These are phyloP conservation scores for Scytalidium lignicola DNA, from an alignment of 2,329 filamentous ascomycete genomes.

Conservation along the genomic window DNA sequence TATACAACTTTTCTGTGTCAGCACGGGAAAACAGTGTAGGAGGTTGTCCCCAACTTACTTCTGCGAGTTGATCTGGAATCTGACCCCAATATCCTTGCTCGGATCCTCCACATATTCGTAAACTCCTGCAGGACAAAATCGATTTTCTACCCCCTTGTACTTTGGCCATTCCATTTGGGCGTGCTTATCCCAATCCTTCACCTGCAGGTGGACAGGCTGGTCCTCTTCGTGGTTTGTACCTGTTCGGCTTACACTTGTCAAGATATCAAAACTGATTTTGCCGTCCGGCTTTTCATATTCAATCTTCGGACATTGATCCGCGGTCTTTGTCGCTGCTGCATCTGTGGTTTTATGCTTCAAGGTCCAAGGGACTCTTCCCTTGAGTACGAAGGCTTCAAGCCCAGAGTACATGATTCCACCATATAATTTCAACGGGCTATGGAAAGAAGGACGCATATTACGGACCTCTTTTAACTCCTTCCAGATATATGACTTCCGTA, in stretches of 20 bases:
- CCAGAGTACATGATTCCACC: slow-evolving; percentile 92
- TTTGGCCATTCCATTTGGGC: slow-evolving; percentile 75
- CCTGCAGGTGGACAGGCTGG: slow-evolving; percentile 92
- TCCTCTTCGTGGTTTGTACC: slow-evolving; percentile 99
- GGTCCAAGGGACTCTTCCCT: slow-evolving; percentile 86
- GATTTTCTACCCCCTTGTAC: slow-evolving; percentile 89
- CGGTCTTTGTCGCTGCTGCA: slow-evolving; percentile 70
- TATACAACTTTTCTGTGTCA: slow-evolving; percentile 7
- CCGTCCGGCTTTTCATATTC: slow-evolving; percentile 96
- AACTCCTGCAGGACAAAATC: slow-evolving; percentile 95
- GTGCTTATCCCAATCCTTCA: slow-evolving; percentile 92
- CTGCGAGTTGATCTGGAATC: slow-evolving; percentile 96
- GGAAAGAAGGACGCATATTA: slow-evolving; percentile 96
- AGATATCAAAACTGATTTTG: slow-evolving; percentile 89
- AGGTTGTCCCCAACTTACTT: slow-evolving; percentile 72
- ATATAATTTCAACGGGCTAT: slow-evolving; percentile 78
- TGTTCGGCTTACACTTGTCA: slow-evolving; percentile 91
- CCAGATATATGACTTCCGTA: slow-evolving; percentile 86
- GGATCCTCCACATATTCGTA: slow-evolving; percentile 97
- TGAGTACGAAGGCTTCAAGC: slow-evolving; percentile 81
- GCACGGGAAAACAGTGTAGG: not conserved
- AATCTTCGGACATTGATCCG: slow-evolving; percentile 79
- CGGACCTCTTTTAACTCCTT: slow-evolving; percentile 90
- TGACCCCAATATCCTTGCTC: slow-evolving; percentile 77
- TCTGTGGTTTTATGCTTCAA: slow-evolving; percentile 79